These are phyloP conservation scores for Myxozyma nipponensis DNA, from an alignment of 805 yeast genomes.

Conservation along the genomic window DNA sequence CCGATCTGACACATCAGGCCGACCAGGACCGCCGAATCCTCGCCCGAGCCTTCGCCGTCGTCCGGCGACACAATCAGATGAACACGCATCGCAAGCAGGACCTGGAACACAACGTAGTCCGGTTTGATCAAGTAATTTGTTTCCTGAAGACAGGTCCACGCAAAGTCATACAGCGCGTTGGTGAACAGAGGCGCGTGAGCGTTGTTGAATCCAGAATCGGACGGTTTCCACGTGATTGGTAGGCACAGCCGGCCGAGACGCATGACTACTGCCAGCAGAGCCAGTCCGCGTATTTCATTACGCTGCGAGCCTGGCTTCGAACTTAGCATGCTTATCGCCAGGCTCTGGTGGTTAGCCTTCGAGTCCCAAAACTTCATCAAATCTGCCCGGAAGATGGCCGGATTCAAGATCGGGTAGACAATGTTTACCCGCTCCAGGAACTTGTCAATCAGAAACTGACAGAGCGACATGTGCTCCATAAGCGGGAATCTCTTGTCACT, in stretches of 20 bases:
- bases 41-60: constrained; percentile 28
- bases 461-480: constrained; percentile 27
- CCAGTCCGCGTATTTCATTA: constrained; percentile 22
- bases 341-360: constrained; percentile 4
- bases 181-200: constrained; percentile 13
- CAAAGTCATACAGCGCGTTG: constrained; percentile 9
- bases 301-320: constrained; percentile 1
- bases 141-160: constrained; percentile 17
- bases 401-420: constrained; percentile 27
- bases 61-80: constrained; percentile 24
- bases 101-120: constrained; percentile 17
- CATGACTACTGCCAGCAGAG: constrained; percentile 25
- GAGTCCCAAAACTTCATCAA: constrained; percentile 19
- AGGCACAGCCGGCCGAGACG: constrained; percentile 28
- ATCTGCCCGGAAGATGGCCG: constrained; percentile 20
- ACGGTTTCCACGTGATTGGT: constrained; percentile 27
- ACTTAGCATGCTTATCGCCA: not conserved
- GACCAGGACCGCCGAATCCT: constrained; percentile 23
- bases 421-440: constrained; percentile 28
- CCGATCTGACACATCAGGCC: constrained; percentile 31
- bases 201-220: constrained; percentile 20
- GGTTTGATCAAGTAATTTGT: constrained; percentile 18
- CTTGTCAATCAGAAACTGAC: constrained; percentile 27
- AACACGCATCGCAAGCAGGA: constrained; percentile 29
- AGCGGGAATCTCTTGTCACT: constrained; percentile 15